These are phyloP conservation scores for Exophiala calicioides DNA, from an alignment of 2,329 filamentous ascomycete genomes.

Conservation along the genomic window DNA sequence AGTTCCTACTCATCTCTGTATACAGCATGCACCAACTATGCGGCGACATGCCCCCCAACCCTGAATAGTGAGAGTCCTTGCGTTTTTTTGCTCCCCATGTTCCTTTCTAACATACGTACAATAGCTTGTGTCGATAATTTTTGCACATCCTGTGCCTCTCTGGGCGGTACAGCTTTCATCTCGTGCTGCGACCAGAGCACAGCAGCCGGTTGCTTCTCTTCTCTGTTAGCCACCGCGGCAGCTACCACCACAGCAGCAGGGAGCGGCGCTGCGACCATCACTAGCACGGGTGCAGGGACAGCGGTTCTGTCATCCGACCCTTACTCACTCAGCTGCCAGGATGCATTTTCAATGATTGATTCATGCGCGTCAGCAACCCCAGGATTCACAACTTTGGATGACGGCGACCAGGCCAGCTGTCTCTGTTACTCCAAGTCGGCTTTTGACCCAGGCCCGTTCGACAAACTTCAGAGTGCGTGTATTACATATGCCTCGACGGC, in stretches of 20 bases:
- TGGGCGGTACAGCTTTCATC: not conserved
- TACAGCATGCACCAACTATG: conserved; percentile 4
- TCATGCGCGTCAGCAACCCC: conserved; percentile 5
- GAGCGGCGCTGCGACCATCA: not conserved
- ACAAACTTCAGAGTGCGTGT: conserved; percentile 7
- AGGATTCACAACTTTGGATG: conserved; percentile 2
- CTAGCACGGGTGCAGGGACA: not conserved
- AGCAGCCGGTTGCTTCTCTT: conserved; percentile 2
- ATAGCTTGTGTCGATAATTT: conserved; percentile 6
- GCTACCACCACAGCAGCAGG: not conserved
- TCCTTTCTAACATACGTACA: not conserved
- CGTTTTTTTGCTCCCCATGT: not conserved
- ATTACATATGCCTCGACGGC: conserved; percentile 8
- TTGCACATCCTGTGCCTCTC: conserved; percentile 3
- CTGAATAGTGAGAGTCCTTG: not conserved
- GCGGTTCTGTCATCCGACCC: not conserved
- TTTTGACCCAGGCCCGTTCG: conserved; percentile 4
- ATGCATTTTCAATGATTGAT: conserved; percentile 1
- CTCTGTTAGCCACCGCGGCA: conserved; percentile 1
- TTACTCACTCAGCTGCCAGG: conserved; percentile 1
- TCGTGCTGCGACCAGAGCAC: conserved; percentile 2
- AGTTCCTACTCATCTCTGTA: conserved; percentile 5
- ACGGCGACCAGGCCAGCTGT: conserved; percentile 8
- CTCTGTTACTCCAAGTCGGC: conserved; percentile 2
- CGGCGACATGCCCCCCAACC: not conserved